phyloP scores from a whole-genome alignment of 768 basidiomycete genomes.

The Multifurca ochricompacta region DNA sequence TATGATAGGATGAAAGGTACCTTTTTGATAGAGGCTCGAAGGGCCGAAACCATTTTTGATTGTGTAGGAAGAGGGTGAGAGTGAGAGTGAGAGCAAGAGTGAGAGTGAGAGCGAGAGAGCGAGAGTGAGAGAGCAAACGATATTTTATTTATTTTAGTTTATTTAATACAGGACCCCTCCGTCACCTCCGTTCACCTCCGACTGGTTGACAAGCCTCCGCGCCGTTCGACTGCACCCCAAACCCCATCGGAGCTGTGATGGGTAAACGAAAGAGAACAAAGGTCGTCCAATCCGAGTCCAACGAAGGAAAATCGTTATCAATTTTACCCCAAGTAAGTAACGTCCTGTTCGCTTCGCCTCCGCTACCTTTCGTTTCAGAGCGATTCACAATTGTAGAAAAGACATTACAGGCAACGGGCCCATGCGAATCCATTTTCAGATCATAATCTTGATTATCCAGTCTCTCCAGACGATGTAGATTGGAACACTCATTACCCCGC shows the following conservation, averaged over 20 bases:
- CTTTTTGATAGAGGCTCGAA: slow-evolving; percentile 30
- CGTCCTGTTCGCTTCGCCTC: slow-evolving; percentile 15
- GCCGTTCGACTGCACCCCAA: not conserved
- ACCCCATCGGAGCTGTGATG: slow-evolving; percentile 20
- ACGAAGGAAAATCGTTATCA: slow-evolving; percentile 18
- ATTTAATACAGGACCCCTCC: too few species aligned
- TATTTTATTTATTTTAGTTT: not conserved
- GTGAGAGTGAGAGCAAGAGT: not conserved
- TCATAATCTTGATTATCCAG: slow-evolving; percentile 82
- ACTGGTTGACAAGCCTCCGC: slow-evolving; percentile 6
- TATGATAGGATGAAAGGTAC: slow-evolving; percentile 28
- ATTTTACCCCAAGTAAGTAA: slow-evolving; percentile 29
- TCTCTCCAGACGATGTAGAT: slow-evolving; percentile 65
- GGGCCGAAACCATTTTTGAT: slow-evolving; percentile 25
- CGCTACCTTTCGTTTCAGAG: not conserved
- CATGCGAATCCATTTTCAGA: slow-evolving; percentile 86
- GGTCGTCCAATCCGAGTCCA: slow-evolving; percentile 5
- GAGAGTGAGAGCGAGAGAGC: not conserved
- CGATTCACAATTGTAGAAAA: slow-evolving; percentile 45
- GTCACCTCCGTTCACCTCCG: slow-evolving; percentile 5
- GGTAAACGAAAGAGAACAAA: slow-evolving; percentile 27
- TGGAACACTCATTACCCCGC: slow-evolving; percentile 82
- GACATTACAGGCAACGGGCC: slow-evolving; percentile 75
- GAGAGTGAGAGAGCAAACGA: not conserved
- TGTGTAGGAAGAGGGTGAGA: not conserved